Base-by-base conservation (phyloP, 768 basidiomycete species). In the Porphyrellus cyaneotinctus region DNA sequence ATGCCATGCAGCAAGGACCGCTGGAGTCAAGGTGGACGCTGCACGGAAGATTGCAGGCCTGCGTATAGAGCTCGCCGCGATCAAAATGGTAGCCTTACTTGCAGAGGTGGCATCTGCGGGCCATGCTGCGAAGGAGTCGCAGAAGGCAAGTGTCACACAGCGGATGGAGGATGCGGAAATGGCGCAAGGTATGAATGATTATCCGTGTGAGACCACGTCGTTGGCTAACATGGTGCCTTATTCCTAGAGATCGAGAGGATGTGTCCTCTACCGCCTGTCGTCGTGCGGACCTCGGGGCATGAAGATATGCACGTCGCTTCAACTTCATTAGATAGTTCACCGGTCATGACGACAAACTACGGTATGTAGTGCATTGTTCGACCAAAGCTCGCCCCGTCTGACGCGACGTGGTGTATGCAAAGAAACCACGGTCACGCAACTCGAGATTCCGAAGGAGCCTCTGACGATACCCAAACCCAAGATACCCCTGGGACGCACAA, bases 21-120 rank as follows among this genome's bases (percentile, higher is more conserved):
- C 48, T 2, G 53, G 37, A 11, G 35, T 60, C 44, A 64, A 38
- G 48, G 58, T 56, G n/a, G 60, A 67, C 26, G 6, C 52, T 7
- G 26, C 64, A 0, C 57, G 47, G n/a, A 65, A 53, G 55, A 58
- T 64, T 8, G 28, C 37, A 4, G 49, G 28, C 6, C 24, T 60
- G 22, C 52, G 28, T 20, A 33, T 42, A 12, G 60, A 59, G 15
- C 49, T 67, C 18, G 20, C 33, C 7, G 20, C 33, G 12, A 17
- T 57, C 43, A 60, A 53, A 63, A 26, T 23, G 26, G 14, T 30
- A n/a, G 38, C 26, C 5, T 6, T 42, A 17, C 51, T 58, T 18
- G 15, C 11, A 18, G 30, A 54, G 3, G 53, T 14, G 6, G 1
- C 10, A 17, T 20, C 45, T 33, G 20, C 38, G 22, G 13, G 35